Percentiles rank a stretch among this genome's conserved stretches.
phyloP scores from a whole-genome alignment of 108 stramenopile species.

The Hondaea fermentalgiana region DNA sequence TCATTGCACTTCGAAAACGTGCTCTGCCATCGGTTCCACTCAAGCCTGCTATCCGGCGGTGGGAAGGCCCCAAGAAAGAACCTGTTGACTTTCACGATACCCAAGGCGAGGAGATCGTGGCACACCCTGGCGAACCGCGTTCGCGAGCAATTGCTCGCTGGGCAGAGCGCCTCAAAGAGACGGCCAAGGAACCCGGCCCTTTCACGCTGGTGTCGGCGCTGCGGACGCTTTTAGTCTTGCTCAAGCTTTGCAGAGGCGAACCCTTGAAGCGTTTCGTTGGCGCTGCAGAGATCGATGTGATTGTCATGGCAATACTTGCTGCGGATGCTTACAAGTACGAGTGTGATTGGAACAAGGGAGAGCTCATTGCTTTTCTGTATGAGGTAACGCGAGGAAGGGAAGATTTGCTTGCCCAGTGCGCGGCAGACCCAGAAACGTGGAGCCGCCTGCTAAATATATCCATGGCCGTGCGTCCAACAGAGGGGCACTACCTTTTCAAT shows the following conservation, averaged over 20 bases:
- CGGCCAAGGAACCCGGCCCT: background rate
- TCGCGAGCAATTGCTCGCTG: background rate
- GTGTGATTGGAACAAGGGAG: constrained; percentile 3
- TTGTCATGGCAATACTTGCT: background rate
- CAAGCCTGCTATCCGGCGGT: background rate
- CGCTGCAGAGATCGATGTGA: background rate
- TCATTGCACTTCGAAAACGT: background rate
- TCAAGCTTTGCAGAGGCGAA: background rate
- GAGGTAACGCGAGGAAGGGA: background rate
- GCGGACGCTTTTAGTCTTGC: background rate
- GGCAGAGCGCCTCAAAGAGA: background rate
- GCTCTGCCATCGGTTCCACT: background rate
- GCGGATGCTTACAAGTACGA: background rate
- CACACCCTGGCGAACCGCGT: background rate
- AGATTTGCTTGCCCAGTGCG: background rate
- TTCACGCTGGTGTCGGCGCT: background rate
- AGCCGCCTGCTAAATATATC: background rate
- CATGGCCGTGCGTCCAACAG: background rate
- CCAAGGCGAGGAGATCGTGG: background rate
- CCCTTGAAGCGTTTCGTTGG: background rate
- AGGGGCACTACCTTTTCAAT: background rate
- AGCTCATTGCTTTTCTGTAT: background rate
- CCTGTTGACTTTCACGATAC: background rate
- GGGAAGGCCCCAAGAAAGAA: background rate
- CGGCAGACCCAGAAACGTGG: background rate